Evolutionary conservation across 2,329 filamentous ascomycete genomes (phyloP).

Genomic region (Cladosporium austrohemisphaericum): DNA sequence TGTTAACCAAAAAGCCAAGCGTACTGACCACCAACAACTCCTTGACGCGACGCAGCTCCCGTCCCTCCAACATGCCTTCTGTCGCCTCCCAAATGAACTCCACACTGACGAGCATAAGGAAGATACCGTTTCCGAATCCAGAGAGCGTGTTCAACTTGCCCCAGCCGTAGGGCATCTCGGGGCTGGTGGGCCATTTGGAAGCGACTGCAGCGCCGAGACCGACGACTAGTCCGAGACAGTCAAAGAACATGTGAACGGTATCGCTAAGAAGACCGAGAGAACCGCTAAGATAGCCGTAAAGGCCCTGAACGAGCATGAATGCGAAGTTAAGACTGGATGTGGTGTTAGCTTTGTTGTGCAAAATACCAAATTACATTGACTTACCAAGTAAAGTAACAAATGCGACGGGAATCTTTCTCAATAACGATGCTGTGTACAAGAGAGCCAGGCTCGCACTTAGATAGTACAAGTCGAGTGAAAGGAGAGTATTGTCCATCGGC

Average conservation of each 20-base stretch:
- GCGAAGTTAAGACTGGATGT: slow-evolving; percentile 75
- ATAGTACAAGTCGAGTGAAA: slow-evolving; percentile 71
- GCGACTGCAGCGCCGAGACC: slow-evolving; percentile 89
- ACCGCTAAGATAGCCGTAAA: slow-evolving; percentile 89
- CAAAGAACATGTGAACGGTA: slow-evolving; percentile 99
- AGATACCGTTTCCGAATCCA: slow-evolving; percentile 93
- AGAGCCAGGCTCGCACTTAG: slow-evolving; percentile 65
- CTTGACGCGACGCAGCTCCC: slow-evolving; percentile 75
- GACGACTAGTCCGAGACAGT: slow-evolving; percentile 87
- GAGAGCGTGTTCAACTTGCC: slow-evolving; percentile 96
- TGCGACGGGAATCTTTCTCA: slow-evolving; percentile 88
- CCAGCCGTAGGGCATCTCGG: slow-evolving; percentile 88
- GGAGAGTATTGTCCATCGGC: slow-evolving; percentile 54
- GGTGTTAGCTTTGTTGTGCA: slow-evolving; percentile 15
- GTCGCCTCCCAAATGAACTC: slow-evolving; percentile 95
- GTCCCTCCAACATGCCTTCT: slow-evolving; percentile 78
- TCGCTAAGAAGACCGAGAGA: slow-evolving; percentile 94
- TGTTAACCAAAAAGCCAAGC: slow-evolving; percentile 81
- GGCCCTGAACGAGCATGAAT: slow-evolving; percentile 92
- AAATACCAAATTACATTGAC: slow-evolving; percentile 27
- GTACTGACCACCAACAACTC: slow-evolving; percentile 88
- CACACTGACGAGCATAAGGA: slow-evolving; percentile 89
- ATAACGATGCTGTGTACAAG: slow-evolving; percentile 80
- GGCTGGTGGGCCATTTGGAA: slow-evolving; percentile 91
- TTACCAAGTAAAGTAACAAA: slow-evolving; percentile 95